phyloP scores from a whole-genome alignment of 2,329 filamentous ascomycete genomes.

The Alternaria panax region DNA sequence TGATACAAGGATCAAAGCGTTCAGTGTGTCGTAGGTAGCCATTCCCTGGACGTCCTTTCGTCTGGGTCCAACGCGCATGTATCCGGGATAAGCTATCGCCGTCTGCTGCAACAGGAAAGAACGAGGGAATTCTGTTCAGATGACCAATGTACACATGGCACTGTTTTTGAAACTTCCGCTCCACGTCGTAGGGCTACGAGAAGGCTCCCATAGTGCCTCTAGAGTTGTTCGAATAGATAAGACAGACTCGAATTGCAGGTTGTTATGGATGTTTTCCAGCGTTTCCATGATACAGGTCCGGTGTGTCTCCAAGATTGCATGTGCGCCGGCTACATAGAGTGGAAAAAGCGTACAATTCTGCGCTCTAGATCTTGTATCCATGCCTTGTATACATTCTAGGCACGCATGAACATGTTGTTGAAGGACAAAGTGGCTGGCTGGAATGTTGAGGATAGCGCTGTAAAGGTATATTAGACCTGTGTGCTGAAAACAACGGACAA shows the following conservation, averaged over 20 bases:
- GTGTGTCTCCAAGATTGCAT: slow-evolving; percentile 11
- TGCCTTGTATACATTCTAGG: slow-evolving; percentile 19
- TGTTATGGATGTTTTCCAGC: slow-evolving; percentile 16
- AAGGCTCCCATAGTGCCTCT: slow-evolving; percentile 9
- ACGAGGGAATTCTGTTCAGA: background rate
- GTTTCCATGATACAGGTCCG: slow-evolving; percentile 8
- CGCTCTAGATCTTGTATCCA: slow-evolving; percentile 17
- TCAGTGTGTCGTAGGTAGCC: background rate
- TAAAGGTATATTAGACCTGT: slow-evolving; percentile 25
- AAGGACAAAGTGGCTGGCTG: slow-evolving; percentile 15
- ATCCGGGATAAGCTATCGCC: background rate
- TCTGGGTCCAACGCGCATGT: background rate
- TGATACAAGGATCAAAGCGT: background rate
- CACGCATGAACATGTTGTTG: slow-evolving; percentile 25
- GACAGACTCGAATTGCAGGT: slow-evolving; percentile 22
- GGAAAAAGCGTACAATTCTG: slow-evolving; percentile 25
- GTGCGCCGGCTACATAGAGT: slow-evolving; percentile 23
- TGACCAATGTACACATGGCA: slow-evolving; percentile 8
- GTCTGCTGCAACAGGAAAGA: background rate
- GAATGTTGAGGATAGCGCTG: slow-evolving; percentile 20
- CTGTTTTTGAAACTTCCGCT: slow-evolving; percentile 10
- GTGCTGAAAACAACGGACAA: slow-evolving; percentile 23
- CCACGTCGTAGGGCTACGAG: slow-evolving; percentile 9
- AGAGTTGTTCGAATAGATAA: slow-evolving; percentile 13
- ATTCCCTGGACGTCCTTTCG: background rate